These are phyloP conservation scores for Coniochaeta prunicola DNA, from an alignment of 2,329 filamentous ascomycete genomes.

Conservation along the genomic window DNA sequence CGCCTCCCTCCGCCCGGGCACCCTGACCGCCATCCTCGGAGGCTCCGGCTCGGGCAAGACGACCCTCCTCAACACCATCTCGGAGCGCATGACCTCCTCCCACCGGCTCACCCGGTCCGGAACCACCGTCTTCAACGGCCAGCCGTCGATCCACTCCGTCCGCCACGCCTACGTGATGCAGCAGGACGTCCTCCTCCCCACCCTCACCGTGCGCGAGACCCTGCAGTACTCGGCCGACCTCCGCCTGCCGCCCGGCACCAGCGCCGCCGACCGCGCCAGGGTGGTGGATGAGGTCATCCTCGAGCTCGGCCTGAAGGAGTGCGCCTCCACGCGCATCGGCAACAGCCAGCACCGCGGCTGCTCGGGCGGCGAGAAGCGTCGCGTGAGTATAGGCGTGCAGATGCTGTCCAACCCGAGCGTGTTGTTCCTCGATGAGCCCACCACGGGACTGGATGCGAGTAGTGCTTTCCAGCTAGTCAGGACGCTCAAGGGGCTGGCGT, in stretches of 20 bases:
- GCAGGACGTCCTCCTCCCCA: constrained; percentile 66
- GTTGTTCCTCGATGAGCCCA: constrained; percentile 72
- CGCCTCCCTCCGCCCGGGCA: constrained; percentile 57
- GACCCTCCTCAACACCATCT: constrained; percentile 63
- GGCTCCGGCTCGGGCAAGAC: constrained; percentile 70
- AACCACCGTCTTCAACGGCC: constrained; percentile 53
- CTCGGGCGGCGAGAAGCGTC: constrained; percentile 70
- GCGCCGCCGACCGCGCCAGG: constrained; percentile 46
- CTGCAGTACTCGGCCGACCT: constrained; percentile 66
- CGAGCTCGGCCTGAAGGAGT: constrained; percentile 70
- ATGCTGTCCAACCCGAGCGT: constrained; percentile 73
- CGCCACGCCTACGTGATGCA: constrained; percentile 68
- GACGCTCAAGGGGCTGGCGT: constrained; percentile 60
- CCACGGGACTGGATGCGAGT: constrained; percentile 69
- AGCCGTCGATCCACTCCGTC: constrained; percentile 36
- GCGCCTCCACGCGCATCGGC: constrained; percentile 67
- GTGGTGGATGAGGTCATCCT: constrained; percentile 72
- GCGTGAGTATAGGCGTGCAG: constrained; percentile 72
- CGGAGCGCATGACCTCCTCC: constrained; percentile 55
- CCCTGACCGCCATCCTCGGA: constrained; percentile 68
- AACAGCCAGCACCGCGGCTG: constrained; percentile 66
- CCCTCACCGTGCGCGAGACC: constrained; percentile 69
- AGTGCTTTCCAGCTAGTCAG: constrained; percentile 68
- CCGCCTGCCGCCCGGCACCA: constrained; percentile 57
- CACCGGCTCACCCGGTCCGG: constrained; percentile 45